Percentiles rank a stretch among this genome's conserved stretches.
Conservation (phyloP, 331 rosid species). For the Rhamnella rubrinervis region DNA sequence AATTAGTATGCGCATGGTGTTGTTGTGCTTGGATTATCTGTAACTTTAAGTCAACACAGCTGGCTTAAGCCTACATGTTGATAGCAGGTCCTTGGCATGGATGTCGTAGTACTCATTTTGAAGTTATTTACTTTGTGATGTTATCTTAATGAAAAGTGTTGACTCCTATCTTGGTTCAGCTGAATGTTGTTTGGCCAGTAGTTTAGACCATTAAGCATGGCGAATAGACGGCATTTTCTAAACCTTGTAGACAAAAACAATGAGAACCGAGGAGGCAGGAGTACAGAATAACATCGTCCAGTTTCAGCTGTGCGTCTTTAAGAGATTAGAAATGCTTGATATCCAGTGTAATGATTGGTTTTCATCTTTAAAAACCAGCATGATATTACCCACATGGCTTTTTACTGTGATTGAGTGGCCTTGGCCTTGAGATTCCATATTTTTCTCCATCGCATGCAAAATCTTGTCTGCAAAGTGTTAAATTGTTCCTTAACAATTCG, state of each 20-base stretch:
- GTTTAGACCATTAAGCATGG: no score
- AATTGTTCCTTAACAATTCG: neutral
- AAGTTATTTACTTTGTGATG: no score
- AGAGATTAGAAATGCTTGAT: conserved; percentile 21
- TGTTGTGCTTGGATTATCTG: no score
- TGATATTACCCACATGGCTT: conserved; percentile 21
- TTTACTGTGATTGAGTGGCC: conserved; percentile 15
- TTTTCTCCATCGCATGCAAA: conserved; percentile 20
- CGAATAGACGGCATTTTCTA: neutral
- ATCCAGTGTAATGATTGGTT: conserved; percentile 20
- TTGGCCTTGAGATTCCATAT: conserved; percentile 14
- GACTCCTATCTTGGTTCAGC: no score
- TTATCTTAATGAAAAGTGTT: no score
- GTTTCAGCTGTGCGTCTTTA: conserved; percentile 12
- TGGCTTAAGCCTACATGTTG: no score
- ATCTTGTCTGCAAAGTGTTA: conserved; percentile 21
- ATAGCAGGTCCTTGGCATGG: no score
- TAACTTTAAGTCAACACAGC: no score
- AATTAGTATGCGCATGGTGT: no score
- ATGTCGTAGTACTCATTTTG: no score
- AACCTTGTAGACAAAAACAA: no score
- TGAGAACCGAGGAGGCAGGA: neutral
- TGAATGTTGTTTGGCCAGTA: no score
- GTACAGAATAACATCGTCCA: neutral
- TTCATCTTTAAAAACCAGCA: conserved; percentile 26